Conservation (phyloP, 2,329 filamentous ascomycete species). For the Orbilia quercus region DNA sequence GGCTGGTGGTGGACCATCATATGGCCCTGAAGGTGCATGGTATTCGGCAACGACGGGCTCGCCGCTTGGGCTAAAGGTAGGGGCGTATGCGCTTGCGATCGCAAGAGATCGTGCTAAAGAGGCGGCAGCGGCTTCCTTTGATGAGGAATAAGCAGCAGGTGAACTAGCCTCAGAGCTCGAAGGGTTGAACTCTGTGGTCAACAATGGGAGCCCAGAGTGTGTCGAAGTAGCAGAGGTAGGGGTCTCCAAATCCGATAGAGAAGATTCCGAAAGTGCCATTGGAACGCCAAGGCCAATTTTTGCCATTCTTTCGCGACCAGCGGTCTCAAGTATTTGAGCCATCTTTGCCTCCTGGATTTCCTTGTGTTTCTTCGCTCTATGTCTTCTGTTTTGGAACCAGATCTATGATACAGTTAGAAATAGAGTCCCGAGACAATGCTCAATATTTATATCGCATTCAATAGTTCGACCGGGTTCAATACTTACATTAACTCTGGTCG, state of each 20-base stretch:
- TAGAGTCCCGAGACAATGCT: neutral
- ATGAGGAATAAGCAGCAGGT: slow-evolving; percentile 57
- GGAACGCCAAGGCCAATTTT: slow-evolving; percentile 46
- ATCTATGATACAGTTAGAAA: slow-evolving; percentile 29
- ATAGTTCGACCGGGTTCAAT: neutral
- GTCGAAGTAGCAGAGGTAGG: slow-evolving; percentile 46
- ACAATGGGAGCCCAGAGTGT: slow-evolving; percentile 36
- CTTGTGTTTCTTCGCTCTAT: slow-evolving; percentile 53
- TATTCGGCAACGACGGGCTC: slow-evolving; percentile 54
- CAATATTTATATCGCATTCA: neutral
- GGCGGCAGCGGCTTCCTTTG: slow-evolving; percentile 58
- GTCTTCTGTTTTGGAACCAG: slow-evolving; percentile 56
- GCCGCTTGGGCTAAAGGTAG: slow-evolving; percentile 51
- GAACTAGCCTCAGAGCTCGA: slow-evolving; percentile 36
- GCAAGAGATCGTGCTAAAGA: slow-evolving; percentile 59
- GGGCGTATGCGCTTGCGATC: slow-evolving; percentile 56
- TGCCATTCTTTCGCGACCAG: slow-evolving; percentile 49
- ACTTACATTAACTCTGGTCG: slow-evolving; percentile 54
- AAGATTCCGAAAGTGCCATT: slow-evolving; percentile 31
- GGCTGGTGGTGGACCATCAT: slow-evolving; percentile 52
- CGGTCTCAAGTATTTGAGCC: slow-evolving; percentile 53
- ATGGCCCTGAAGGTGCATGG: slow-evolving; percentile 29
- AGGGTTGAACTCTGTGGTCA: slow-evolving; percentile 52
- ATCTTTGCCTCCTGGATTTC: slow-evolving; percentile 54
- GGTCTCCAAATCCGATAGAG: slow-evolving; percentile 45